Evolutionary conservation across 805 yeast species (phyloP).

Genomic region (Naumovozyma baii): DNA sequence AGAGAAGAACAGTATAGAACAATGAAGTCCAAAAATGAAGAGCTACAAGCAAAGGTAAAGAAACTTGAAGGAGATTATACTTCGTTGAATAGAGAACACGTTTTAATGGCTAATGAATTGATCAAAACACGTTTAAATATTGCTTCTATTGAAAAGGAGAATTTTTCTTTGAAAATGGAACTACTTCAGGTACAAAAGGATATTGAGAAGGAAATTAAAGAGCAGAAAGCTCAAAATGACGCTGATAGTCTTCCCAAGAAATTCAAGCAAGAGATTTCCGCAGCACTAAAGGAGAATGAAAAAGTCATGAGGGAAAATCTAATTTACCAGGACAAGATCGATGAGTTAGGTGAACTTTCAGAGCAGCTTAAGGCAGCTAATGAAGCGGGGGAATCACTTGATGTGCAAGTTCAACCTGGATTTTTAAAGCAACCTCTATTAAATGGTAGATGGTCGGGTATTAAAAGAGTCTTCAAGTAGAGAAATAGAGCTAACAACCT

Average conservation of each 20-base stretch:
- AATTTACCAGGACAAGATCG: constrained; percentile 44
- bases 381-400: constrained; percentile 6
- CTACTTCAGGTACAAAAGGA: constrained; percentile 38
- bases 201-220: constrained; percentile 27
- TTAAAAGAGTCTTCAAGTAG: constrained; percentile 12
- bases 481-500: too few species aligned
- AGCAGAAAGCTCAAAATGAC: constrained; percentile 21
- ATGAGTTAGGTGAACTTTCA: constrained; percentile 34
- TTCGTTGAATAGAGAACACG: constrained; percentile 69
- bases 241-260: constrained; percentile 31
- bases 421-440: constrained; percentile 4
- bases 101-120: constrained; percentile 78
- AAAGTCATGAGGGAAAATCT: constrained; percentile 58
- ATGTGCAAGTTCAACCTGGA: background rate
- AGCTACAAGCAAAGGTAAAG: constrained; percentile 61
- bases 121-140: constrained; percentile 65
- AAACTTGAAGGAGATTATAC: constrained; percentile 65
- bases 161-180: constrained; percentile 43
- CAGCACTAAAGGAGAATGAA: constrained; percentile 48
- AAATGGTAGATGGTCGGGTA: constrained; percentile 12
- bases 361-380: constrained; percentile 29
- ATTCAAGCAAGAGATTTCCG: constrained; percentile 42
- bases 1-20: constrained; percentile 54
- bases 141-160: constrained; percentile 67
- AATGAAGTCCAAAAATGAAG: constrained; percentile 55